A percentile compares a stretch with the other conserved stretches of the same genome.
Evolutionary conservation across 345 rosid genomes (phyloP).

Genomic region (Brassica rapa): DNA sequence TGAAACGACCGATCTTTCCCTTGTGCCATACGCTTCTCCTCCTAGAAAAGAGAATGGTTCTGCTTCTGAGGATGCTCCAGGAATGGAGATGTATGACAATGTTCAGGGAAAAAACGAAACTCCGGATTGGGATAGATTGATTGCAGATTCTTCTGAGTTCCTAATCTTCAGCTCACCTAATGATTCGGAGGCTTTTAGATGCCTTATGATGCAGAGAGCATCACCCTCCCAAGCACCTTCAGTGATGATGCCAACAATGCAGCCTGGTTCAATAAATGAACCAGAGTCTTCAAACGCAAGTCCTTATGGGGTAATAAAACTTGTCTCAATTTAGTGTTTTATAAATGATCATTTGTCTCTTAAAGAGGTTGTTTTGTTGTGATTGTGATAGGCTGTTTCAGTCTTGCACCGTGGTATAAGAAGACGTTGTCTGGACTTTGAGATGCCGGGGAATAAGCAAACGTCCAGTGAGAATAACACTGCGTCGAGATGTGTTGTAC

Average conservation of each 20-base stretch:
- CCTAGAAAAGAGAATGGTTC: constrained; percentile 38
- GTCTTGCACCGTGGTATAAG: constrained; percentile 81
- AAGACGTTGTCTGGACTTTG: constrained; percentile 93
- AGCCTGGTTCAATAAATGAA: constrained; percentile 23
- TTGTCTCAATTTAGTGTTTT: background rate
- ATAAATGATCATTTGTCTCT: background rate
- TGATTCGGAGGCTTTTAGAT: constrained; percentile 70
- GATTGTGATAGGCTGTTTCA: constrained; percentile 53
- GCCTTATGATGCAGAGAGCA: constrained; percentile 59
- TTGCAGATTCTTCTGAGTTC: constrained; percentile 45
- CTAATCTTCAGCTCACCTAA: constrained; percentile 71
- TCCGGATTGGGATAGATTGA: constrained; percentile 64
- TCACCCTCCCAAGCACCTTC: constrained; percentile 39
- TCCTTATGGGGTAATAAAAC: constrained; percentile 28
- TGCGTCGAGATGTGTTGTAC: constrained; percentile 51
- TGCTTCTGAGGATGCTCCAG: constrained; percentile 37
- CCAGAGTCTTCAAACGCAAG: constrained; percentile 11
- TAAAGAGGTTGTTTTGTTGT: constrained; percentile 8
- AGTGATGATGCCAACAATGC: constrained; percentile 30
- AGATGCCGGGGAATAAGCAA: constrained; percentile 50
- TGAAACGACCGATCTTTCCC: constrained; percentile 34
- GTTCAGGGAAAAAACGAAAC: constrained; percentile 43
- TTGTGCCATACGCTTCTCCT: constrained; percentile 43
- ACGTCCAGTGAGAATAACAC: constrained; percentile 32
- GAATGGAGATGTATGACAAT: constrained; percentile 38